Conservation (phyloP, 1,139 yeast species). For the Magnusiomyces clavatus region DNA sequence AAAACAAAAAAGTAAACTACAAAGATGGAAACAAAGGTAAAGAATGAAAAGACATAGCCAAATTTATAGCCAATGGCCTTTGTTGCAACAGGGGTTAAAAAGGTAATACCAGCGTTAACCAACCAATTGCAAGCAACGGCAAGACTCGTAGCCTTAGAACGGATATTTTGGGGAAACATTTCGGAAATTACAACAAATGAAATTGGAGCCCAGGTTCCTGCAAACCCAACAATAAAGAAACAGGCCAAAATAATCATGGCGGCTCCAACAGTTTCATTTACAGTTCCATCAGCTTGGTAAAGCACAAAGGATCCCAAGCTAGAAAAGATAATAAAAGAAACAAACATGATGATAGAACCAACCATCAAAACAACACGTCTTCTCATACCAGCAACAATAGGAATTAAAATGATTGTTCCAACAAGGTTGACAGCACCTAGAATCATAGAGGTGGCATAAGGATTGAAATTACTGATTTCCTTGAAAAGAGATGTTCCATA, state of each 20-base stretch:
- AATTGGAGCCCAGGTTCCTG: conserved; percentile 84
- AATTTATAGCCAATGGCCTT: conserved; percentile 39
- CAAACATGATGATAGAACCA: conserved; percentile 60
- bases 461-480: conserved; percentile 56
- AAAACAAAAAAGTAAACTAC: conserved; percentile 61
- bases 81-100: conserved; percentile 66
- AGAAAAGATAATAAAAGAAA: conserved; percentile 59
- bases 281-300: neutral
- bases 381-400: conserved; percentile 60
- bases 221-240: conserved; percentile 73
- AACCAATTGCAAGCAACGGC: conserved; percentile 25
- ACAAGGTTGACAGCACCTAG: conserved; percentile 73
- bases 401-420: conserved; percentile 63
- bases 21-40: conserved; percentile 44
- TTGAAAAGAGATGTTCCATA: conserved; percentile 71
- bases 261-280: conserved; percentile 46
- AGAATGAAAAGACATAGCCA: conserved; percentile 47
- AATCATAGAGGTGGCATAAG: conserved; percentile 69
- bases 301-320: conserved; percentile 48
- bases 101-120: conserved; percentile 47
- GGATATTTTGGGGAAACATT: conserved; percentile 67
- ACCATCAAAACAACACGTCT: conserved; percentile 57
- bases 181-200: conserved; percentile 75
- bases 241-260: conserved; percentile 75
- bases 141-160: conserved; percentile 71